Base-by-base conservation (phyloP, 1,139 yeast genomes). In the Hansenula sp. region DNA sequence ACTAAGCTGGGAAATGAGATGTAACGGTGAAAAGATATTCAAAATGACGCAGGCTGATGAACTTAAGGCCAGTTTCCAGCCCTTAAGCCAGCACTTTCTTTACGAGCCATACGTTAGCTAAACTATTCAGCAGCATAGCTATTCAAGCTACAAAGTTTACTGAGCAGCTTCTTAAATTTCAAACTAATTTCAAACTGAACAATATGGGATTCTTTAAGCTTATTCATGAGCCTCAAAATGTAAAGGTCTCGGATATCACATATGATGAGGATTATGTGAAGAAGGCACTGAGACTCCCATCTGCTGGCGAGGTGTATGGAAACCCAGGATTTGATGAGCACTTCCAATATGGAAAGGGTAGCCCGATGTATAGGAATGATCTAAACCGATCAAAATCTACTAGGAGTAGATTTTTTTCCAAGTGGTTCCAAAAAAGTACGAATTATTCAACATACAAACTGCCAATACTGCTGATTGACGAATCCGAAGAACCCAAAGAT, bases 141-240 rank as follows among this genome's bases (percentile, higher is more conserved):
- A 21, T 9, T 6, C 25, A 21, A 21, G 25, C 25, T 21, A 9
- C 25, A 21, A 21, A 21, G 25, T 21, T 21, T 21, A 21, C 25
- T 21, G 25, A 21, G 5, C 25, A 5, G 9, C 25, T 21, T 5
- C 25, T 21, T 5, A 21, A 6, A 21, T 9, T 6, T 9, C n/a
- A n/a, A 21, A 21, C 25, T 21, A 9, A 9, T 9, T 21, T 21
- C 25, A 21, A 21, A 5, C 12, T 9, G 16, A 15, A 21, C 21
- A 18, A 3, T 15, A 46, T 47, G 49, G 51, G 47, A 10, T 43
- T 46, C 29, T 41, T 43, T 18, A 32, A 37, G 12, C 38, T 42
- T 13, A 27, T 34, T 1, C n/a, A 25, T n/a, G 38, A 37, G 12
- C 18, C 30, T 4, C 16, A 16, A 11, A n/a, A n/a, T n/a, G n/a